phyloP scores from a whole-genome alignment of 2,329 filamentous ascomycete genomes.

The Juglanconis sp. region DNA sequence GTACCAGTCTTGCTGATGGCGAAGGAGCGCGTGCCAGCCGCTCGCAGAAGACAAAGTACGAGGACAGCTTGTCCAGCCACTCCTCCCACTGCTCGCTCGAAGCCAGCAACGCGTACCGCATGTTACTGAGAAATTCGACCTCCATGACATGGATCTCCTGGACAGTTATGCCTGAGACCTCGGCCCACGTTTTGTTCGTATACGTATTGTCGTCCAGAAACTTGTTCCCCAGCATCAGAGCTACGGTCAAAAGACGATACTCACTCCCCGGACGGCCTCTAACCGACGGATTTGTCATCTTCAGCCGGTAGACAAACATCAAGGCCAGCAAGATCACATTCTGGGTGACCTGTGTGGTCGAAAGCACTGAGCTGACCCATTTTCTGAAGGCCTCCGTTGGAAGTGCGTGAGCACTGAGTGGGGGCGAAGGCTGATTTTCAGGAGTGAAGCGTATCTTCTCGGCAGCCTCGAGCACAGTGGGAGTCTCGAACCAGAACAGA shows the following conservation, averaged over 20 bases:
- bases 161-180: slow-evolving; percentile 91
- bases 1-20: slow-evolving; percentile 45
- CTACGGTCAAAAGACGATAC: slow-evolving; percentile 87
- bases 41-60: slow-evolving; percentile 81
- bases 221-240: slow-evolving; percentile 97
- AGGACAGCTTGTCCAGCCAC: slow-evolving; percentile 80
- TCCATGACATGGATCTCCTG: slow-evolving; percentile 99
- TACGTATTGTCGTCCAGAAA: slow-evolving; percentile 99
- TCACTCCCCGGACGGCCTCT: slow-evolving; percentile 92
- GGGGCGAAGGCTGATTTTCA: slow-evolving; percentile 38
- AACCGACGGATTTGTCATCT: slow-evolving; percentile 83
- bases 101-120: slow-evolving; percentile 88
- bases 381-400: slow-evolving; percentile 81
- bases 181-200: slow-evolving; percentile 99
- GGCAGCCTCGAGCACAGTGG: slow-evolving; percentile 72
- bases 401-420: slow-evolving; percentile 67
- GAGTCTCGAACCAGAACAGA: slow-evolving; percentile 95
- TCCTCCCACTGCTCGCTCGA: slow-evolving; percentile 82
- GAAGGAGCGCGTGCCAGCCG: slow-evolving; percentile 49
- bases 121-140: slow-evolving; percentile 98
- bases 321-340: slow-evolving; percentile 90
- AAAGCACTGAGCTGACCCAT: slow-evolving; percentile 88
- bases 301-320: slow-evolving; percentile 88
- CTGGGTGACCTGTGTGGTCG: slow-evolving; percentile 92
- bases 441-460: slow-evolving; percentile 54